phyloP scores from a whole-genome alignment of 495 filamentous ascomycete genomes.

The Sordaria brevicollis region DNA sequence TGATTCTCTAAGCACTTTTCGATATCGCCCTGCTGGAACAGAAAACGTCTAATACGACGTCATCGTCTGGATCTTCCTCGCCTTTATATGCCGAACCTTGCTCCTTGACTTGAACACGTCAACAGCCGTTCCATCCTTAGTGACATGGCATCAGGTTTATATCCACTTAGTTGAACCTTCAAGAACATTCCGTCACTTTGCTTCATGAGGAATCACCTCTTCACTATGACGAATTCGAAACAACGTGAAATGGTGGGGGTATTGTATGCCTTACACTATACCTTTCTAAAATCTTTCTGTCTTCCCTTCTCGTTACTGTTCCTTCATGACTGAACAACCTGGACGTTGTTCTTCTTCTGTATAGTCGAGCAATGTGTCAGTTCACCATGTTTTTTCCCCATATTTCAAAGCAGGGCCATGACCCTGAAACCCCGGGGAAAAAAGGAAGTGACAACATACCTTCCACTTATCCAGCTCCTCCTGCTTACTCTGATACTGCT shows the following conservation, averaged over 20 bases:
- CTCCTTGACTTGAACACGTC: neutral
- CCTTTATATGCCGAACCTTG: neutral
- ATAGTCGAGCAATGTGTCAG: constrained; percentile 14
- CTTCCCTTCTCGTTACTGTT: neutral
- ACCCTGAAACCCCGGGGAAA: neutral
- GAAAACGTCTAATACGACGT: neutral
- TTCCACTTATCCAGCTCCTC: constrained; percentile 97
- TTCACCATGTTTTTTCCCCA: neutral
- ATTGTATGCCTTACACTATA: neutral
- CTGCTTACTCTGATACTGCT: constrained; percentile 94
- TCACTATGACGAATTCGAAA: neutral
- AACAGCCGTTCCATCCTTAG: neutral
- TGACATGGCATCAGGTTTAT: neutral
- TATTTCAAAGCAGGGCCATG: neutral
- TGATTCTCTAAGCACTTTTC: neutral
- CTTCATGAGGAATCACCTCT: neutral
- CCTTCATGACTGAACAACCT: constrained; percentile 70
- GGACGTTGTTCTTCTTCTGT: constrained; percentile 98
- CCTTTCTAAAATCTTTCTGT: neutral
- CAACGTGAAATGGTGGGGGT: neutral
- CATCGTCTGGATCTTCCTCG: neutral
- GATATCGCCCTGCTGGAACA: neutral
- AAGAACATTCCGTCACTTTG: too few species aligned
- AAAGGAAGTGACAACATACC: constrained; percentile 46
- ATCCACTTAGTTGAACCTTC: neutral